Percentiles rank a stretch among this genome's conserved stretches.
These are phyloP conservation scores for Trametes hirsuta DNA, from an alignment of 1,284 basidiomycete species.

Conservation along the genomic window DNA sequence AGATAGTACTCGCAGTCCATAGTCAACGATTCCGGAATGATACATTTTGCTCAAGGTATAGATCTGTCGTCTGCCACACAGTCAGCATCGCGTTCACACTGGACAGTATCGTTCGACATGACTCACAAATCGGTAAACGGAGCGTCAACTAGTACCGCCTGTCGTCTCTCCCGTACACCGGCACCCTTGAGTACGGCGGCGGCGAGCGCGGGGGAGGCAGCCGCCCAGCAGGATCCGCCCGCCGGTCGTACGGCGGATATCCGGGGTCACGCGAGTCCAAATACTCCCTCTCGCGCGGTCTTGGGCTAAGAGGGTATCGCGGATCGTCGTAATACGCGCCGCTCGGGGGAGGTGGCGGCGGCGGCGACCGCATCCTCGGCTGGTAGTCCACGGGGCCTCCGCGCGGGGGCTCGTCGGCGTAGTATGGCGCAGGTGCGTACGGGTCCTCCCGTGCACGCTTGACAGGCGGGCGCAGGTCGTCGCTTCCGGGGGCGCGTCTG, in stretches of 20 bases:
- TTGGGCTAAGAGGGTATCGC: conserved; percentile 22
- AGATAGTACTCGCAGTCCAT: too few species aligned
- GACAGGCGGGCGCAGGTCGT: conserved; percentile 36
- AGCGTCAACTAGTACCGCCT: conserved; percentile 28
- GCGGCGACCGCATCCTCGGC: conserved; percentile 27
- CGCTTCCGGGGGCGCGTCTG: conserved; percentile 23
- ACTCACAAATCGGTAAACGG: conserved; percentile 19
- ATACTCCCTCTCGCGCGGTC: conserved; percentile 29
- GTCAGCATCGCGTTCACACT: neutral
- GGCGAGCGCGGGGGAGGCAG: conserved; percentile 29
- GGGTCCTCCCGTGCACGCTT: conserved; percentile 38
- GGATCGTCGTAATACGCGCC: conserved; percentile 31
- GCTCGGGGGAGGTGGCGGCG: conserved; percentile 16
- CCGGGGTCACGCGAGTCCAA: conserved; percentile 25
- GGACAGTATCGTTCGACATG: neutral
- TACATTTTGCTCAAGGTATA: too few species aligned
- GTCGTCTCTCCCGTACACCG: conserved; percentile 30
- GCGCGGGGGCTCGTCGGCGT: conserved; percentile 21
- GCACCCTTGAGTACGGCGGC: conserved; percentile 25
- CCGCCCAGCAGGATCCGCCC: conserved; percentile 18
- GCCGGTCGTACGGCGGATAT: conserved; percentile 30
- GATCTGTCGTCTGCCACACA: neutral
- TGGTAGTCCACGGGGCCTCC: conserved; percentile 19
- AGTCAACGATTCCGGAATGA: too few species aligned
- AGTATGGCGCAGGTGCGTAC: conserved; percentile 27